phyloP scores from a whole-genome alignment of 176 grass and related monocot genomes.

The Zea luxurians region DNA sequence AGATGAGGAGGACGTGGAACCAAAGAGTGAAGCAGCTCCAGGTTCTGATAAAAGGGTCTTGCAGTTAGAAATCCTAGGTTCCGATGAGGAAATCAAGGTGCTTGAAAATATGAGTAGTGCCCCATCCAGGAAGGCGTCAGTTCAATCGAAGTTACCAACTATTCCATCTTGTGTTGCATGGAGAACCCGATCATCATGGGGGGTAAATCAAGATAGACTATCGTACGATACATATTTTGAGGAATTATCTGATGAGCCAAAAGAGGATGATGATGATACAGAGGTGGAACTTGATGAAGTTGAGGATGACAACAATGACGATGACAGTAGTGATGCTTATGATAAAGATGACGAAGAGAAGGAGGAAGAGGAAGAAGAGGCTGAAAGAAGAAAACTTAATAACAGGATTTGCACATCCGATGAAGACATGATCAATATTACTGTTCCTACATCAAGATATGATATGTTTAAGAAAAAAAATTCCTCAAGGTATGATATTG shows the following conservation, averaged over 20 bases:
- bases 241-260: constrained; percentile 62
- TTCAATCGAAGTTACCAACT: constrained; percentile 30
- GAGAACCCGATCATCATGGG: constrained; percentile 61
- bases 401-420: constrained; percentile 27
- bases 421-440: constrained; percentile 49
- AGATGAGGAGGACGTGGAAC: not conserved
- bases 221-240: constrained; percentile 75
- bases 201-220: constrained; percentile 53
- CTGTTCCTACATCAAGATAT: constrained; percentile 10
- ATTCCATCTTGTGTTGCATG: constrained; percentile 66
- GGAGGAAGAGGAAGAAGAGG: constrained; percentile 34
- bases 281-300: constrained; percentile 60
- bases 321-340: constrained; percentile 36
- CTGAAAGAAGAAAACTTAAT: constrained; percentile 37
- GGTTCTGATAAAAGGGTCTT: constrained; percentile 17
- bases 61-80: constrained; percentile 32
- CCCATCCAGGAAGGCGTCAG: not conserved
- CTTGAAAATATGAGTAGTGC: constrained; percentile 17
- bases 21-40: constrained; percentile 10
- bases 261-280: constrained; percentile 58
- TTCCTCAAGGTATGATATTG: constrained; percentile 24
- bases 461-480: not conserved
- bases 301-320: constrained; percentile 32
- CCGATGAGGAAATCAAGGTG: constrained; percentile 44
- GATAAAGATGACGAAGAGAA: constrained; percentile 54